phyloP scores from a whole-genome alignment of 2,329 filamentous ascomycete species.

The Aspergillus melleus region DNA sequence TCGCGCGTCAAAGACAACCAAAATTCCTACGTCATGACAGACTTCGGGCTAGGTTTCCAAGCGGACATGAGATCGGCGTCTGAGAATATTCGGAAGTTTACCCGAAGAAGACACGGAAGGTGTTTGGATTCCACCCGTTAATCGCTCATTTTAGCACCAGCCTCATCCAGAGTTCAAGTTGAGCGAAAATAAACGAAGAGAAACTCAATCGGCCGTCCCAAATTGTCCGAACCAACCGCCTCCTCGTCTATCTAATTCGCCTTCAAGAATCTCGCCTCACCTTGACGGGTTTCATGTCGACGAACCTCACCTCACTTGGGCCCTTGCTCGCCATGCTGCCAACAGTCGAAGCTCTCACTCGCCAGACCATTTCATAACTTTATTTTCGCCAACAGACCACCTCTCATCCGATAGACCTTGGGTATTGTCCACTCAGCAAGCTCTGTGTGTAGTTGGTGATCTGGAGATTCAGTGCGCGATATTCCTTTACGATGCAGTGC shows the following conservation, averaged over 20 bases:
- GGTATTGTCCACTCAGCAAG: not conserved
- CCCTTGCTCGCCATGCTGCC: not conserved
- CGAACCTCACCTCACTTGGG: not conserved
- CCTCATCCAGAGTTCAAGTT: too few species aligned
- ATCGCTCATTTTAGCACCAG: too few species aligned
- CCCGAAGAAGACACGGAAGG: too few species aligned
- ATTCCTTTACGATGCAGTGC: too few species aligned
- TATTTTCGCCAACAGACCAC: not conserved
- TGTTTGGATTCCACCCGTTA: too few species aligned
- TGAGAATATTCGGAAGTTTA: too few species aligned
- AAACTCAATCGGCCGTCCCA: not conserved
- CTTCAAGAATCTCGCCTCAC: not conserved
- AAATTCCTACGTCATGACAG: too few species aligned
- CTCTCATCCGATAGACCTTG: not conserved
- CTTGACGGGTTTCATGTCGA: not conserved
- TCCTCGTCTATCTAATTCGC: not conserved
- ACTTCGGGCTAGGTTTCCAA: too few species aligned
- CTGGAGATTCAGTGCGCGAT: not conserved
- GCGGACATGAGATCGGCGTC: too few species aligned
- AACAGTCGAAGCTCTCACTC: not conserved
- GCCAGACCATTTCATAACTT: not conserved
- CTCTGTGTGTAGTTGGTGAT: not conserved
- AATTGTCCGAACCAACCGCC: not conserved
- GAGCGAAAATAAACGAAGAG: not conserved
- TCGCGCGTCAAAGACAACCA: too few species aligned